Evolutionary conservation across 2,329 filamentous ascomycete genomes (phyloP), one percentile per base, ranked within the genome.

Genomic region (Penicillium sp.): DNA sequence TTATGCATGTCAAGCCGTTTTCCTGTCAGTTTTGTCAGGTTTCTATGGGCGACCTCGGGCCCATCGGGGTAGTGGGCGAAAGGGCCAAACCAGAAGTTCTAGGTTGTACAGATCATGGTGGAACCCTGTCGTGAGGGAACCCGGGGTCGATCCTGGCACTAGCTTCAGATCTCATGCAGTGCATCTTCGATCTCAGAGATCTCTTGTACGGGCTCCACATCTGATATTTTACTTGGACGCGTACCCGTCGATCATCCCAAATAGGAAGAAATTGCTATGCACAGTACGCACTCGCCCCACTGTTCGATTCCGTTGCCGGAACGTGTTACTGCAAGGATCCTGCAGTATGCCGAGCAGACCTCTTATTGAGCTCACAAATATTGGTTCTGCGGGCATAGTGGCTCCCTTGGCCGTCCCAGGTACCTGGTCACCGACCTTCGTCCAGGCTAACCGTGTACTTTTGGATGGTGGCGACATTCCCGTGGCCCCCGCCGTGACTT

Each of bases 281-380:
- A 29, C 37, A 29, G 19, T 21, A 48, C 21, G 13, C 49, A 41
- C 19, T 37, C 17, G 54, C 55, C 56, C 58, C 57, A 63, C 59
- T 51, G 43, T 63, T 57, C 49, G 45, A 50, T 51, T 25, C 35
- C 53, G 37, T 53, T 58, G 45, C 43, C 56, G 50, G 50, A 66
- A 65, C 65, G 65, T 67, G 63, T 50, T 60, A 41, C 58, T 51
- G 65, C 63, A 67, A 63, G 65, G 62, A 67, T 62, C 51, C 51
- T 59, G 59, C 59, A 61, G 12, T 41, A 23, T 50, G 31, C 60
- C 56, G 46, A 61, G 42, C 10, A 29, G 53, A 37, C 23, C 45
- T 45, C 23, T 50, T 40, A 41, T 57, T 61, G 60, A 55, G 50
- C 53, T 56, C 57, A 52, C 48, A 61, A 64, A 59, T 57, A 12